Evolutionary conservation across 805 yeast species (phyloP), one percentile per base, ranked within the genome.

Genomic region (Wickerhamomyces alni): DNA sequence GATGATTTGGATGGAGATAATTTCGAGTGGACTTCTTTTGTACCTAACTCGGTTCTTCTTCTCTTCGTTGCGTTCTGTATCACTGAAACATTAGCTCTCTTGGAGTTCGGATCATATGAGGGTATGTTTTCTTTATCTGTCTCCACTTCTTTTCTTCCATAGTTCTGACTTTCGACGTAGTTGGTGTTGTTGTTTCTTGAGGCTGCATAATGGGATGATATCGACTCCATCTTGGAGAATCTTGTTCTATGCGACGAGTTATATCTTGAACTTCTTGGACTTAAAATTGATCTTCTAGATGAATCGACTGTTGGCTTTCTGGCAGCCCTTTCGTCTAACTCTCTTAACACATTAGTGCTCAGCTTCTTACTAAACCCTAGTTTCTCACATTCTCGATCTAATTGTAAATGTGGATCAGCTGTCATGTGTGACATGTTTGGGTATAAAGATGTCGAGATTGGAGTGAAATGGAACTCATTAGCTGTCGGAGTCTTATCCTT

Each of bases 251-350:
- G 61, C 3, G 44, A 38, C 2, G 47, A 21, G 34, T 54, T 51
- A 37, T 44, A 56, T 26, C 51, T 41, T 18, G 51, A 39, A 34
- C 44, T 44, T 40, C 56, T 45, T 18, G 54, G 55, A 36, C 54
- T 49, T n/a, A 43, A 30, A 1, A 37, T 35, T 12, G 46, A 30
- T 26, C 37, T 38, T 30, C 39, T 39, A 15, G 24, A 21, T 21
- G 9, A 7, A 35, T 38, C 29, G 6, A 31, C 12, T 29, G 41
- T 42, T 42, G 45, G 40, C 29, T 48, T 55, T 32, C 25, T 42
- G 25, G 49, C 51, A 8, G 67, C 65, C 38, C 67, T 48, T 35
- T 52, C 47, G 38, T 63, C 65, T 32, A 63, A 40, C 43, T 63
- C 68, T 29, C 51, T 40, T 5, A 63, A 43, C 2, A 63, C 66